Conservation (phyloP, 768 basidiomycete genomes). For the Tricholoma furcatifolium region DNA sequence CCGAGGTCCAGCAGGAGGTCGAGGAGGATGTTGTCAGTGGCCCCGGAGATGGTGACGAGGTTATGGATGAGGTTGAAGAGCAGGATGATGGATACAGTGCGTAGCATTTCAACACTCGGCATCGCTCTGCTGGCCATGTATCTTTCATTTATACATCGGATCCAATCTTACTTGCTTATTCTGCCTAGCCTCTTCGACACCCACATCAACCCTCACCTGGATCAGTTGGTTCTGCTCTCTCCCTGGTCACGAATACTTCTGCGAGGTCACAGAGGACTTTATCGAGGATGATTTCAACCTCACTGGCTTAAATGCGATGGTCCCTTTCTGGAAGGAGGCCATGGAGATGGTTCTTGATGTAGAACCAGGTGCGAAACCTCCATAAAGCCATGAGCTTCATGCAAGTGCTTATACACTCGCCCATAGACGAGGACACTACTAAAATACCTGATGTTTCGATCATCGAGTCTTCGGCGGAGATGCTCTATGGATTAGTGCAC, state of each 20-base stretch:
- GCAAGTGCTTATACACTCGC: constrained; percentile 1
- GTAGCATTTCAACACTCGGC: constrained; percentile 32
- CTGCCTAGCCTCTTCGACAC: constrained; percentile 79
- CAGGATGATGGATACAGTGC: constrained; percentile 78
- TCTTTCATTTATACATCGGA: background rate
- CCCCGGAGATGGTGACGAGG: constrained; percentile 65
- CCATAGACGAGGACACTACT: constrained; percentile 80
- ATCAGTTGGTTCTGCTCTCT: constrained; percentile 96
- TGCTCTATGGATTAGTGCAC: constrained; percentile 96
- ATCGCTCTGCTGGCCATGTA: constrained; percentile 4
- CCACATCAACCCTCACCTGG: constrained; percentile 91
- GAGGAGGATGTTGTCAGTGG: constrained; percentile 65
- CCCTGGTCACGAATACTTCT: constrained; percentile 96
- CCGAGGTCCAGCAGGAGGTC: constrained; percentile 53
- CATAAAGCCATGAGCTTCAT: background rate
- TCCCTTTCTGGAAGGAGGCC: constrained; percentile 99
- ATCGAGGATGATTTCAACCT: constrained; percentile 99
- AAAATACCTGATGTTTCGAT: constrained; percentile 99
- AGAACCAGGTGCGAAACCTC: constrained; percentile 77
- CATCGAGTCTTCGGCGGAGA: constrained; percentile 95
- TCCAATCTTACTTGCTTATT: constrained; percentile 20
- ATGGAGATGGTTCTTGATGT: constrained; percentile 99
- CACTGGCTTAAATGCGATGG: constrained; percentile 92
- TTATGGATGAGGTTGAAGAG: constrained; percentile 82
- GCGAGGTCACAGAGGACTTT: constrained; percentile 97